Base-by-base conservation (phyloP, 2,329 filamentous ascomycete species). In the Acarospora socialis region DNA sequence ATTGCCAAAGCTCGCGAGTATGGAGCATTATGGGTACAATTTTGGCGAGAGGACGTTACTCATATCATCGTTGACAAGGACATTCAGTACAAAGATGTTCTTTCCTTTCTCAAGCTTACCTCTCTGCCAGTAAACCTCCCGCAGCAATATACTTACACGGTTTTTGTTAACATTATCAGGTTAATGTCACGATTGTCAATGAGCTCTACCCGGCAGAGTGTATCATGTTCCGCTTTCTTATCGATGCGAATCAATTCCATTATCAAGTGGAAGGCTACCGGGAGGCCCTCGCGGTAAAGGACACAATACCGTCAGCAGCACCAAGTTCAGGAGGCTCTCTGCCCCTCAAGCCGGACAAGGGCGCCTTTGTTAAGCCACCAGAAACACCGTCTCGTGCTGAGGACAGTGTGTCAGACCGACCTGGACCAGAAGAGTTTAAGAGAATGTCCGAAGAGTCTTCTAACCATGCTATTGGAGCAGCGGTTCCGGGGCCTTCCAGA, bases 11-110 rank as follows among this genome's bases (percentile, higher is more conserved):
- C 80, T 0, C 66, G 72, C 31, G 74, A 83, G 45, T 75, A 75
- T 50, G 87, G 87, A 25, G 87, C 78, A 1, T 57, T 51, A 1
- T 90, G 84, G 75, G 68, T 72, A 17, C 66, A 65, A 30, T 55
- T 63, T 1, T 70, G 76, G 48, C 52, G 53, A 18, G 45, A 51
- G 1, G 54, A 55, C 14, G 69, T 90, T 10, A 92, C 79, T 1
- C 82, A 93, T 55, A 59, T 92, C 29, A 66, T 95, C 36, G 76
- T 83, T 2, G 86, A 94, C 48, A 77, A 73, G 41, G 56, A 56
- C 1, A 56, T 90, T 30, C 59, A 58, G 1, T 86, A 74, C 47
- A 54, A 63, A 3, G 70, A 84, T 35, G 60, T 92, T 5, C 51
- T 75, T 33, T 59, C 55, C 7, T 63, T 69, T 38, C 49, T 83